A percentile compares a stretch with the other conserved stretches of the same genome.
Evolutionary conservation across 306 rosid genomes (phyloP).

Genomic region (Dalbergia cochinchinensis): DNA sequence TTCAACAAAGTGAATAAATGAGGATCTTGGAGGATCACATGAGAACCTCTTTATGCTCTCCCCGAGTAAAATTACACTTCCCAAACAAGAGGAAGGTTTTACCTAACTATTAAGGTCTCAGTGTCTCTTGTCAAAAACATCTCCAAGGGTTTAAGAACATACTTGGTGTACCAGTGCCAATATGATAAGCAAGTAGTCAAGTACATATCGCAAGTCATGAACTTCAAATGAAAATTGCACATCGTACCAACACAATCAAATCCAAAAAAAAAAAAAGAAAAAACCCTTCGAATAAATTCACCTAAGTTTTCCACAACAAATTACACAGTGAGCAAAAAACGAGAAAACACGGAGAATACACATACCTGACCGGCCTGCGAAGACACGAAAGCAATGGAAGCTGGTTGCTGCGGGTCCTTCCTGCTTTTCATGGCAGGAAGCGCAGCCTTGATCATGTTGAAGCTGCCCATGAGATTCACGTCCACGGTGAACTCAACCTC

Average conservation of each 20-base stretch:
- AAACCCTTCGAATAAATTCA: background rate
- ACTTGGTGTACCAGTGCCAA: background rate
- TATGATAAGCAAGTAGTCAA: background rate
- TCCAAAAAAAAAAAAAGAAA: background rate
- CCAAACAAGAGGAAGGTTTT: background rate
- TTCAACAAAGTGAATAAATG: no score
- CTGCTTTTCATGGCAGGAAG: constrained; percentile 73
- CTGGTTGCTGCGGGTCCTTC: constrained; percentile 62
- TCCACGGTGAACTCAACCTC: constrained; percentile 83
- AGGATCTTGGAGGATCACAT: no score
- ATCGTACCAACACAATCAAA: background rate
- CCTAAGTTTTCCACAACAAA: background rate
- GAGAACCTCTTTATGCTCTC: no score
- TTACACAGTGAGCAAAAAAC: background rate
- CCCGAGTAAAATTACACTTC: background rate
- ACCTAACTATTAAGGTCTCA: background rate
- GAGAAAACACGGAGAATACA: no score
- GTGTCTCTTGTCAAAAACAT: background rate
- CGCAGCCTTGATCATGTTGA: constrained; percentile 87
- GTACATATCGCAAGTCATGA: background rate
- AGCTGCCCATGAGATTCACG: constrained; percentile 78
- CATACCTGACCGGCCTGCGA: constrained; percentile 96
- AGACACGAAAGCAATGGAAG: constrained; percentile 80
- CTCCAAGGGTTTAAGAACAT: background rate
- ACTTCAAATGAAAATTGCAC: background rate